Conservation (phyloP, 306 rosid species). For the Gleditsia sinensis region DNA sequence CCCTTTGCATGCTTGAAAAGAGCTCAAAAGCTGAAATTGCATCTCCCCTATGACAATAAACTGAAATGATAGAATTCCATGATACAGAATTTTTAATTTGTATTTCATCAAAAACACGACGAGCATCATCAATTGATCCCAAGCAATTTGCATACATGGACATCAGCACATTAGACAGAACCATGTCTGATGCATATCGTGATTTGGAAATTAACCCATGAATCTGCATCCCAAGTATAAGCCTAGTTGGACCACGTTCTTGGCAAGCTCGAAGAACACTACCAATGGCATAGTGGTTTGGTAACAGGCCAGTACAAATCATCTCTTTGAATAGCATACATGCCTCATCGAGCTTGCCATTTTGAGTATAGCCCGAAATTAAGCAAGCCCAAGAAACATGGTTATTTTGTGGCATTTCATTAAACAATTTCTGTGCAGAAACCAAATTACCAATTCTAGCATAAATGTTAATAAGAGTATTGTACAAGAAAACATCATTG, state of each 20-base stretch:
- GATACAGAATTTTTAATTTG: constrained; percentile 54
- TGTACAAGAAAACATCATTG: constrained; percentile 63
- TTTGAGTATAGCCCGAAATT: constrained; percentile 70
- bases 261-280: constrained; percentile 87
- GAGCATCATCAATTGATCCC: constrained; percentile 58
- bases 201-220: constrained; percentile 69
- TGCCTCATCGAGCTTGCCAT: constrained; percentile 62
- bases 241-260: constrained; percentile 45
- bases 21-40: constrained; percentile 60
- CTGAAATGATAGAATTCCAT: constrained; percentile 88
- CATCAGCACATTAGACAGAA: constrained; percentile 71
- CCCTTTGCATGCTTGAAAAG: constrained; percentile 68
- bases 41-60: constrained; percentile 71
- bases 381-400: constrained; percentile 82
- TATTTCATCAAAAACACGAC: constrained; percentile 59
- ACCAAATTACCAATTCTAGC: constrained; percentile 49
- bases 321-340: constrained; percentile 57
- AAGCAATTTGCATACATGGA: constrained; percentile 74
- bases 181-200: constrained; percentile 49
- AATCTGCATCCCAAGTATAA: constrained; percentile 68
- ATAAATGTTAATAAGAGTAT: constrained; percentile 71
- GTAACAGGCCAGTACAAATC: constrained; percentile 52
- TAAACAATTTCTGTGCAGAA: constrained; percentile 64
- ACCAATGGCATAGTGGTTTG: constrained; percentile 68
- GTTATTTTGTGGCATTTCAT: constrained; percentile 73